Evolutionary conservation across 1,284 basidiomycete species (phyloP), one percentile per base, ranked within the genome.

Genomic region (Sparassis latifolia): DNA sequence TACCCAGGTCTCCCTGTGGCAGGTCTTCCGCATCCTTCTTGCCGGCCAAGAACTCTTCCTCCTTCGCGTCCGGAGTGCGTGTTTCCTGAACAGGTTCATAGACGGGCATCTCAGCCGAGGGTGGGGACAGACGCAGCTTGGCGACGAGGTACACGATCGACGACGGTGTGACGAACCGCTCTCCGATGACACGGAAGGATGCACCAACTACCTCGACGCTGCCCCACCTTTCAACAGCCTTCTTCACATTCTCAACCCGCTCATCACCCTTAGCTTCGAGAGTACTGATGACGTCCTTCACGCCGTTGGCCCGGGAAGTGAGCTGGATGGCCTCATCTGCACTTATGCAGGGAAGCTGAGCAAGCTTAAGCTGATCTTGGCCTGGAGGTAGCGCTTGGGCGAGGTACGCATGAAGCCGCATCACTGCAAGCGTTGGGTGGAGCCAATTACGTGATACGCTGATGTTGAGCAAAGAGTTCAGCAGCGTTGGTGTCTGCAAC

Each of bases 121-220:
- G 79, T 3, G 83, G 84, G 4, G 75, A 68, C 31, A 94, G 58
- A 2, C 89, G 82, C 12, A 92, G 72, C 67, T 96, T 95, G 67
- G 95, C 79, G 28, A 91, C 77, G 50, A 98, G 81, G 61, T 87
- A 86, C 33, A 97, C 91, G 58, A 98, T 90, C 0, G 96, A 86
- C 2, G 89, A 87, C 0, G 96, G 93, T 0, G 90, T 90, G 33
- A 98, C 84, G 42, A 89, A 70, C 38, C 86, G 85, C 68, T 99
- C 97, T 48, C 91, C 97, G 49, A 92, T 87, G 50, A 98, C 95
- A 76, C 89, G 92, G 77, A 97, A 98, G 42, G 80, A 74, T 30
- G 89, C 88, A 63, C 90, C 87, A 20, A 91, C 82, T 38, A 99
- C 72, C 55, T 98, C 90, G 20, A 94, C 70, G 46, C 80, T 76